Base-by-base conservation (phyloP, 768 basidiomycete species). In the Amanita molliuscula region DNA sequence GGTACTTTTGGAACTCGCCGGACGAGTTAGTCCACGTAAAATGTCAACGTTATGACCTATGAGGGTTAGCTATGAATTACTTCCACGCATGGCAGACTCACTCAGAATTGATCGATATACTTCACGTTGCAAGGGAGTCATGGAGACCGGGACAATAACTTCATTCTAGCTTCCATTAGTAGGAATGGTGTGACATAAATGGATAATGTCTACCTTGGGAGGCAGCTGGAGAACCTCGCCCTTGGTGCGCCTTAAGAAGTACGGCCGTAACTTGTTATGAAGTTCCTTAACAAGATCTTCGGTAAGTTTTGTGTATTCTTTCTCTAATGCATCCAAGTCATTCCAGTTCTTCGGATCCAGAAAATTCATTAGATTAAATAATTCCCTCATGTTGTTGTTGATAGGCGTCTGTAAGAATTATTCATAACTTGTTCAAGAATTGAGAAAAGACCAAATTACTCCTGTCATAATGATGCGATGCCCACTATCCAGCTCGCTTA, bases 301-400 rank as follows among this genome's bases (percentile, higher is more conserved):
- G 4, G 76, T 82, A 20, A 98, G 76, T 10, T 79, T 81, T 54
- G 79, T 81, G 55, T 91, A 84, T 52, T 88, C 75, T 56, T 76
- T 78, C 52, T 85, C 82, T 9, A 97, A 71, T 5, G 63, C 73
- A 58, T 84, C 79, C 18, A 97, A 69, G 61, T 98, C 80, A 4
- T 66, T 62, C 89, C 89, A 90, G 54, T 85, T 71, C 10, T 65
- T 56, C 4, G 86, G 79, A 61, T 93, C 89, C 15, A 98, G 76
- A 70, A 98, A 98, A 62, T 92, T 89, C 82, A 99, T 92, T 37
- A 99, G 74, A 63, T 94, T 98, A 73, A 98, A 95, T 21, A 99
- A 67, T 66, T 99, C 96, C 42, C 90, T 77, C 20, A 99, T 85
- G 61, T 97, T 98, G 70, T 98, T 98, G 65, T 98, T 98, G 51